Conservation (phyloP, 2,329 filamentous ascomycete genomes). For the Emergomyces africanus region DNA sequence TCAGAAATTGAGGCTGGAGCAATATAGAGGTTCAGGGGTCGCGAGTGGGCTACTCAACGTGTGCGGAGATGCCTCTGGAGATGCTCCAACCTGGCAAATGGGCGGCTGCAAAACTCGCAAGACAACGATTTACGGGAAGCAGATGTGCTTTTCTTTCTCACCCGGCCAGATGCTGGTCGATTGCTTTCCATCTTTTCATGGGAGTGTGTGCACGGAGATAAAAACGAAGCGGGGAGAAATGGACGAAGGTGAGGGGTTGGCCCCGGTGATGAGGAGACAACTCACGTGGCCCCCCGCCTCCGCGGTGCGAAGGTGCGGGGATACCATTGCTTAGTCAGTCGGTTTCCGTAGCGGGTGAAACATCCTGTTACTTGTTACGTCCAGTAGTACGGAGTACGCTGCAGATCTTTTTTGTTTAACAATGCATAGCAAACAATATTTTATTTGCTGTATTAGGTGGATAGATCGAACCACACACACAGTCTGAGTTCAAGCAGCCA, state of each 20-base stretch:
- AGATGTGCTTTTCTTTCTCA: conserved; percentile 28
- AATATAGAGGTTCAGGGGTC: background rate
- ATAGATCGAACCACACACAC: background rate
- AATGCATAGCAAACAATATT: background rate
- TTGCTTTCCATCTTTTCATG: conserved; percentile 26
- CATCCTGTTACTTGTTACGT: background rate
- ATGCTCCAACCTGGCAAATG: conserved; percentile 37
- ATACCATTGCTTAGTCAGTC: background rate
- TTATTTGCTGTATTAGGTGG: background rate
- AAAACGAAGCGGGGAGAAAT: conserved; percentile 4
- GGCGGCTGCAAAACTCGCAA: conserved; percentile 36
- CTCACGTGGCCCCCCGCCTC: background rate
- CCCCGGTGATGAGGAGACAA: background rate
- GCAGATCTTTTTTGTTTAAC: too few species aligned
- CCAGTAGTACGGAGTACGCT: background rate
- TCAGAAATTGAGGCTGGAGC: conserved; percentile 13
- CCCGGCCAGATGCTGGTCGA: conserved; percentile 22
- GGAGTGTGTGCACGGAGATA: background rate
- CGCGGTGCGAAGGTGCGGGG: background rate
- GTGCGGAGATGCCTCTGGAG: conserved; percentile 40
- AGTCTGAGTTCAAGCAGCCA: background rate
- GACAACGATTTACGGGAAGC: conserved; percentile 34
- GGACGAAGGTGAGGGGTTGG: conserved; percentile 1
- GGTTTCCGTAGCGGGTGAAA: background rate
- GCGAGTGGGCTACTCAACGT: conserved; percentile 29